phyloP scores from a whole-genome alignment of 2,329 filamentous ascomycete genomes.

The Cladophialophora immunda region DNA sequence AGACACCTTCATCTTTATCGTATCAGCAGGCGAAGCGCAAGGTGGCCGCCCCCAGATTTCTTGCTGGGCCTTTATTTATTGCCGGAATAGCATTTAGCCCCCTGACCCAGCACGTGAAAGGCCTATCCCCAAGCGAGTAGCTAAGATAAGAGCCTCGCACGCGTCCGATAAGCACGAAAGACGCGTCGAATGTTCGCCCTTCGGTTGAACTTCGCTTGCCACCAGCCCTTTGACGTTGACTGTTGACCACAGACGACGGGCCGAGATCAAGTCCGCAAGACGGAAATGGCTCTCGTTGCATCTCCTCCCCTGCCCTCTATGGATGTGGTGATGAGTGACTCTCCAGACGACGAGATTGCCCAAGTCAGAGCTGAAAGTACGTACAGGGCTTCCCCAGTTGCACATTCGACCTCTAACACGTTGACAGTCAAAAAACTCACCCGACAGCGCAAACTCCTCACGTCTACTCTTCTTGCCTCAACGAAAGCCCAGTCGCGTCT shows the following conservation, averaged over 20 bases:
- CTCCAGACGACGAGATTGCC: constrained; percentile 53
- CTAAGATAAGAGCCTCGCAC: constrained; percentile 11
- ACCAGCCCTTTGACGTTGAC: not conserved
- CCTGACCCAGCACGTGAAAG: constrained; percentile 5
- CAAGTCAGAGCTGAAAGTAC: constrained; percentile 53
- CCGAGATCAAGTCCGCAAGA: not conserved
- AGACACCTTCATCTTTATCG: not conserved
- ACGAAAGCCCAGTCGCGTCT: constrained; percentile 47
- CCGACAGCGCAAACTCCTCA: constrained; percentile 49
- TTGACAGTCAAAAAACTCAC: constrained; percentile 50
- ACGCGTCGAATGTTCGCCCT: constrained; percentile 24
- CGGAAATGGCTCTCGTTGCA: constrained; percentile 28
- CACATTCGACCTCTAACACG: constrained; percentile 26
- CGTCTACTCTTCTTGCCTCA: constrained; percentile 54
- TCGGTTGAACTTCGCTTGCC: constrained; percentile 11
- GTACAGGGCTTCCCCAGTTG: constrained; percentile 23
- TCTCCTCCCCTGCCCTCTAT: constrained; percentile 16
- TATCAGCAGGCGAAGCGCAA: not conserved
- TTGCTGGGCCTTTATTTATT: constrained; percentile 4
- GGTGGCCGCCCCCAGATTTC: constrained; percentile 11
- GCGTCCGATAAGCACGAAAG: constrained; percentile 22
- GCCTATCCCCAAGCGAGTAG: not conserved
- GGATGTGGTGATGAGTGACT: constrained; percentile 9
- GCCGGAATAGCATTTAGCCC: constrained; percentile 9
- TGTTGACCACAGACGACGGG: not conserved